Conservation (phyloP, 2,329 filamentous ascomycete genomes). For the Phialophora expanda region DNA sequence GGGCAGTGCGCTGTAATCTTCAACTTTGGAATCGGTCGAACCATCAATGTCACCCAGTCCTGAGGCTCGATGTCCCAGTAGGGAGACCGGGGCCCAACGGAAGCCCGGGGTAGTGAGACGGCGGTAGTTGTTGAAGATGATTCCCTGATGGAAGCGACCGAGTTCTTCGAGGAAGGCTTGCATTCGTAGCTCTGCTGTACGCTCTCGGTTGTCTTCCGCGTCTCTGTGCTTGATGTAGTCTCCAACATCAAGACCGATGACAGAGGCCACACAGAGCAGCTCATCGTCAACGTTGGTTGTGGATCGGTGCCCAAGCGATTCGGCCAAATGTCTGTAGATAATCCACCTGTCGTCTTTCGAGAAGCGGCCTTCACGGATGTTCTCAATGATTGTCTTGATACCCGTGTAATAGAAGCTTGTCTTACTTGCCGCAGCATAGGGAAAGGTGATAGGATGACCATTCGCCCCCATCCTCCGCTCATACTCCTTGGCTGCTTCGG, state of each 20-base stretch:
- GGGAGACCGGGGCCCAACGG: not conserved
- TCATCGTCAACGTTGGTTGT: conserved; percentile 7
- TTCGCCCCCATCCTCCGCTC: not conserved
- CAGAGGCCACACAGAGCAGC: conserved; percentile 2
- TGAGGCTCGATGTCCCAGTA: not conserved
- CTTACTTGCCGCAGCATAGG: conserved; percentile 1
- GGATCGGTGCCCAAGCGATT: conserved; percentile 1
- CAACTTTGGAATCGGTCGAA: conserved; percentile 1
- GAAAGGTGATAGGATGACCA: conserved; percentile 1
- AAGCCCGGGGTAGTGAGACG: not conserved
- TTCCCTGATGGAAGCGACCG: conserved; percentile 3
- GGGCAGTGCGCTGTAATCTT: conserved; percentile 6
- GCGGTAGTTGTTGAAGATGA: conserved; percentile 6
- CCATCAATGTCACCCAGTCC: conserved; percentile 4
- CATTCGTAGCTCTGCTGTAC: conserved; percentile 5
- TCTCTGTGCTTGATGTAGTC: not conserved
- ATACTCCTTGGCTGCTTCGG: not conserved
- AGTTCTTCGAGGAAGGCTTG: conserved; percentile 7
- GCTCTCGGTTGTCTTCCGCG: conserved; percentile 2
- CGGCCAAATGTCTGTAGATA: conserved; percentile 1
- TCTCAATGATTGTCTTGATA: conserved; percentile 7
- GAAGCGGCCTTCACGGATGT: conserved; percentile 1
- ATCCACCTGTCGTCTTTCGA: conserved; percentile 4
- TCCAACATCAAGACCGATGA: conserved; percentile 1
- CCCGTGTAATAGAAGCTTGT: conserved; percentile 5